These are phyloP conservation scores for Anthracocystis setariae DNA, from an alignment of 1,284 basidiomycete genomes.

Conservation along the genomic window DNA sequence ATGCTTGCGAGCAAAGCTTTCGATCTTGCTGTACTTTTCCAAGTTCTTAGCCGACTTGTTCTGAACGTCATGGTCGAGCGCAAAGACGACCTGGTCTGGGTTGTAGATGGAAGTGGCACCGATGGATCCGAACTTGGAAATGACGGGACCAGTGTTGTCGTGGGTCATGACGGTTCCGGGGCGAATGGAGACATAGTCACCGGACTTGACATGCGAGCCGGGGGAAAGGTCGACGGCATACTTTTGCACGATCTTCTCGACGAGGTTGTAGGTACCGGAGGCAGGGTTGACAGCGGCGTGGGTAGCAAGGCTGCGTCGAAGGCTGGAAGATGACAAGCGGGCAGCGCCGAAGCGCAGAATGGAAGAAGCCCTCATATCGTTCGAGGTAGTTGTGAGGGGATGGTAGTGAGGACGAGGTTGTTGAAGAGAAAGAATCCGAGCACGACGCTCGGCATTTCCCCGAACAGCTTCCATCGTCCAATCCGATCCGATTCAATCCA, in stretches of 20 bases:
- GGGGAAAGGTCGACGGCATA: slow-evolving; percentile 89
- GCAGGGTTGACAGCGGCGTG: slow-evolving; percentile 37
- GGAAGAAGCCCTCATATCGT: slow-evolving; percentile 35
- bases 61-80: slow-evolving; percentile 97
- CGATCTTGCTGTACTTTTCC: slow-evolving; percentile 90
- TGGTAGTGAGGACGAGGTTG: background rate
- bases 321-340: slow-evolving; percentile 9
- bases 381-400: background rate
- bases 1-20: slow-evolving; percentile 86
- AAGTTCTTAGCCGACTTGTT: slow-evolving; percentile 95
- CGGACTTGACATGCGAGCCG: slow-evolving; percentile 76
- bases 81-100: slow-evolving; percentile 88
- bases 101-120: slow-evolving; percentile 87
- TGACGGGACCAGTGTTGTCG: slow-evolving; percentile 96
- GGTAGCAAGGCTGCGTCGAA: slow-evolving; percentile 39
- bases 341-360: slow-evolving; percentile 34
- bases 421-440: background rate
- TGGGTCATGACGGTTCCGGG: slow-evolving; percentile 84
- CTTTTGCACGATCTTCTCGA: slow-evolving; percentile 97
- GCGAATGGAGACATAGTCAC: slow-evolving; percentile 99
- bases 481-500: slow-evolving; percentile 4
- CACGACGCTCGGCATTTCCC: slow-evolving; percentile 23
- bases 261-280: slow-evolving; percentile 70
- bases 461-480: slow-evolving; percentile 5
- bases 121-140: slow-evolving; percentile 89